phyloP scores from a whole-genome alignment of 805 yeast genomes.

The Cyberlindnera maclurae region DNA sequence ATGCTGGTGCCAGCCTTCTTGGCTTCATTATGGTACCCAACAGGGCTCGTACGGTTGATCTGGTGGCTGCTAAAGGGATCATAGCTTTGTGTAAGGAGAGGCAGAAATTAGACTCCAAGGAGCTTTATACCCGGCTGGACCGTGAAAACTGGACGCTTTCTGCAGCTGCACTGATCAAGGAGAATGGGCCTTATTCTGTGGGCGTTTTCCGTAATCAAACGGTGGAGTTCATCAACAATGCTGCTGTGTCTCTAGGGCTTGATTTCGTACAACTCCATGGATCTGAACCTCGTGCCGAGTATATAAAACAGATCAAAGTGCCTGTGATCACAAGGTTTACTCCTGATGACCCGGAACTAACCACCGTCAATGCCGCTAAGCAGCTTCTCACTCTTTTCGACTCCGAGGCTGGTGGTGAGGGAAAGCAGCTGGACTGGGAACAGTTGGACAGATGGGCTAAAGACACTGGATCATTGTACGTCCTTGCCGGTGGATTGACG shows the following conservation, averaged over 20 bases:
- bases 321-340: slow-evolving; percentile 74
- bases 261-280: slow-evolving; percentile 93
- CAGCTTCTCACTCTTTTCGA: slow-evolving; percentile 66
- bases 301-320: slow-evolving; percentile 23
- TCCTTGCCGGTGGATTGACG: slow-evolving; percentile 87
- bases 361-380: slow-evolving; percentile 22
- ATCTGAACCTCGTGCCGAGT: slow-evolving; percentile 45
- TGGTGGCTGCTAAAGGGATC: slow-evolving; percentile 39
- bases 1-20: slow-evolving; percentile 63
- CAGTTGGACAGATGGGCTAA: slow-evolving; percentile 33
- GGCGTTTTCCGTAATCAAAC: slow-evolving; percentile 90
- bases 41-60: slow-evolving; percentile 60
- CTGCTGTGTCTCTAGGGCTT: slow-evolving; percentile 36
- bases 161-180: slow-evolving; percentile 19
- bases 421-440: slow-evolving; percentile 72
- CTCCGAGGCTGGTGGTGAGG: slow-evolving; percentile 90
- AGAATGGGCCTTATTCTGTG: slow-evolving; percentile 61
- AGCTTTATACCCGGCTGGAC: slow-evolving; percentile 5
- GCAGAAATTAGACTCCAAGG: slow-evolving; percentile 2
- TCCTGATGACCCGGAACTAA: slow-evolving; percentile 43
- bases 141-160: slow-evolving; percentile 3
- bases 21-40: slow-evolving; percentile 88
- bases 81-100: slow-evolving; percentile 27
- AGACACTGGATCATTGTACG: slow-evolving; percentile 28
- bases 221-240: slow-evolving; percentile 46